Conservation (phyloP, 495 filamentous ascomycete species). For the Talaromyces nanjingensis region DNA sequence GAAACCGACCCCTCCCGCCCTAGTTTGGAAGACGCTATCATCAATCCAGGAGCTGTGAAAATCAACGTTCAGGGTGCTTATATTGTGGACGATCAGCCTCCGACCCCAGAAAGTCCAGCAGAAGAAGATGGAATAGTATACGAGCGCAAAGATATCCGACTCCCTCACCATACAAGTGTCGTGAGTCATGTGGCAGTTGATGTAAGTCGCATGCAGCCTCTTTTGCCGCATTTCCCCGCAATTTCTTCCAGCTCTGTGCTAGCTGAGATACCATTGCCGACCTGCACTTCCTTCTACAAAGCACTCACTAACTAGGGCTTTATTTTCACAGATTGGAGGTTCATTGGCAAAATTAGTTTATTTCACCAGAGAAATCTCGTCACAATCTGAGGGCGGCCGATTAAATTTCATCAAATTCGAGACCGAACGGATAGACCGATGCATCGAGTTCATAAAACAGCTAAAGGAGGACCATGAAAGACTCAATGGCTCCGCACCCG, state of each 20-base stretch:
- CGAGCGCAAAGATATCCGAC: conserved; percentile 84
- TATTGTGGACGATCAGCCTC: conserved; percentile 76
- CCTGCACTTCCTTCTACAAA: background rate
- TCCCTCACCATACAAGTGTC: conserved; percentile 86
- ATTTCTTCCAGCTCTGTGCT: background rate
- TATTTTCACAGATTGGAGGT: conserved; percentile 69
- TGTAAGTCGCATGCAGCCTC: conserved; percentile 46
- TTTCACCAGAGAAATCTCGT: conserved; percentile 80
- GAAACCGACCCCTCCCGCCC: conserved; percentile 9
- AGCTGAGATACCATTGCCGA: background rate
- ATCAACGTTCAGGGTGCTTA: conserved; percentile 96
- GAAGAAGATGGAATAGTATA: conserved; percentile 58
- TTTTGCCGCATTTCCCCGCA: conserved; percentile 25
- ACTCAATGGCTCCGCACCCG: conserved; percentile 57
- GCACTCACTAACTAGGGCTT: background rate
- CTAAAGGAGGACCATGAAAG: conserved; percentile 72
- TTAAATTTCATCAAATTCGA: conserved; percentile 95
- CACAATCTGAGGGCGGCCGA: conserved; percentile 75
- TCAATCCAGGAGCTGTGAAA: conserved; percentile 74
- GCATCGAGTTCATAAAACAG: conserved; percentile 79
- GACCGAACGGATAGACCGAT: conserved; percentile 84
- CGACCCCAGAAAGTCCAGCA: conserved; percentile 39
- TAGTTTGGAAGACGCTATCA: conserved; percentile 60
- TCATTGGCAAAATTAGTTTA: conserved; percentile 94
- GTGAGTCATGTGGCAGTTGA: conserved; percentile 96